phyloP scores from a whole-genome alignment of 2,329 filamentous ascomycete species.

The Ceratocystis variospora region DNA sequence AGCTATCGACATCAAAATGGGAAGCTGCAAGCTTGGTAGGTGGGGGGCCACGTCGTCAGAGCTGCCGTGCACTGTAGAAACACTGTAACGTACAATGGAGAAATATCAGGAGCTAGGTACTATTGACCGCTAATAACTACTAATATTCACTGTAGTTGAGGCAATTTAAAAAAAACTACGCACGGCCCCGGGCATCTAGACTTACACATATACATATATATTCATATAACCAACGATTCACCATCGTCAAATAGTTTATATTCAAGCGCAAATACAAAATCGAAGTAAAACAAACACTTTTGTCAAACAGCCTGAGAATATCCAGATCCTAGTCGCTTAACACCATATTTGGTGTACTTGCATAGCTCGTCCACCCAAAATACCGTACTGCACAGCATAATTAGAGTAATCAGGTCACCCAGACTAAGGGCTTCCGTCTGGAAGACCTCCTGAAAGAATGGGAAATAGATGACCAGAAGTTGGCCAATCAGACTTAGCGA shows the following conservation, averaged over 20 bases:
- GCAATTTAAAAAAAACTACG: not conserved
- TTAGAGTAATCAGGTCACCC: slow-evolving; percentile 57
- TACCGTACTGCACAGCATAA: slow-evolving; percentile 70
- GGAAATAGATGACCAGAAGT: slow-evolving; percentile 83
- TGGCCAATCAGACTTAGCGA: slow-evolving; percentile 73
- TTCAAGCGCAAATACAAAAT: slow-evolving; percentile 8
- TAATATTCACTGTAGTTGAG: not conserved
- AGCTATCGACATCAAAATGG: slow-evolving; percentile 9
- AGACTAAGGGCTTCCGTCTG: slow-evolving; percentile 78
- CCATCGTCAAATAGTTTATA: slow-evolving; percentile 6
- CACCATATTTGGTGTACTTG: slow-evolving; percentile 59
- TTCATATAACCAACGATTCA: not conserved
- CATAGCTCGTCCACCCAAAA: slow-evolving; percentile 90
- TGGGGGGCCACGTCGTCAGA: slow-evolving; percentile 3
- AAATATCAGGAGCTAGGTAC: not conserved
- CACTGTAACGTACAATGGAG: not conserved
- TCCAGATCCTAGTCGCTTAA: slow-evolving; percentile 41
- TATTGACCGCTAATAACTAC: no score
- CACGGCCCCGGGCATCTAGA: not conserved
- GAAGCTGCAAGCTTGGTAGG: not conserved
- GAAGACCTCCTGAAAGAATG: slow-evolving; percentile 84
- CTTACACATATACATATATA: not conserved
- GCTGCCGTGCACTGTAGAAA: not conserved
- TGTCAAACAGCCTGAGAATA: slow-evolving; percentile 29
- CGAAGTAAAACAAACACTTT: slow-evolving; percentile 7